Base-by-base conservation (phyloP, 768 basidiomycete species). In the Pisolithus orientalis region DNA sequence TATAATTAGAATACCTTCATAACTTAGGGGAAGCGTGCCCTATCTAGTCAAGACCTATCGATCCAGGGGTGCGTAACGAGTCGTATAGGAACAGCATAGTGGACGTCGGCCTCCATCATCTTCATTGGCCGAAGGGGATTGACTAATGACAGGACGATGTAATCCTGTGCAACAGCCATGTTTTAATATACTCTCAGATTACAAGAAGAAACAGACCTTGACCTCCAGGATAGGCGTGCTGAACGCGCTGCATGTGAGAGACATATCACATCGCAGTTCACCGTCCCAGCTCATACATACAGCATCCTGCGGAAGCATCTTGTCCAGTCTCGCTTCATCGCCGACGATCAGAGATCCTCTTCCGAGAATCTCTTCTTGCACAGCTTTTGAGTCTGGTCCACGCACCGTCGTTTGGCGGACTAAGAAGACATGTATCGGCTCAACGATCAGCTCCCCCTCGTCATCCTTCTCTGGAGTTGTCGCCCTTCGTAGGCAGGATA, bases 201-300 rank as follows among this genome's bases (percentile, higher is more conserved):
- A 45, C 6, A 27, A 2, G 27, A 48, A 43, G 29, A 21, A 27
- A 55, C 69, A 58, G 51, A 82, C 83, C 74, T 75, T 78, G 51
- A 84, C 75, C 32, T 70, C 60, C 37, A 84, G 62, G 44, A 73
- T 70, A 1, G 70, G 71, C 3, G 75, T 72, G n/a, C 56, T 62
- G 65, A 87, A 87, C 7, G 79, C 71, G 47, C 79, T 75, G 45
- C 70, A 71, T 14, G 64, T 64, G 28, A 78, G 62, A 27, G 75
- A 65, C 10, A 60, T 61, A 3, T 71, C 64, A 49, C 72, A 68
- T 14, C 63, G 63, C 16, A 85, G 60, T 56, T 80, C 75, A 14
- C 85, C 85, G 54, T 80, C 80, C 78, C 83, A 88, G 59, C 83
- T 84, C 5, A 81, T 61, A 50, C 76, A 71, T 38, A 65, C 68